These are phyloP conservation scores for Noccaea bulbosa DNA, from an alignment of 345 rosid species.

Conservation along the genomic window DNA sequence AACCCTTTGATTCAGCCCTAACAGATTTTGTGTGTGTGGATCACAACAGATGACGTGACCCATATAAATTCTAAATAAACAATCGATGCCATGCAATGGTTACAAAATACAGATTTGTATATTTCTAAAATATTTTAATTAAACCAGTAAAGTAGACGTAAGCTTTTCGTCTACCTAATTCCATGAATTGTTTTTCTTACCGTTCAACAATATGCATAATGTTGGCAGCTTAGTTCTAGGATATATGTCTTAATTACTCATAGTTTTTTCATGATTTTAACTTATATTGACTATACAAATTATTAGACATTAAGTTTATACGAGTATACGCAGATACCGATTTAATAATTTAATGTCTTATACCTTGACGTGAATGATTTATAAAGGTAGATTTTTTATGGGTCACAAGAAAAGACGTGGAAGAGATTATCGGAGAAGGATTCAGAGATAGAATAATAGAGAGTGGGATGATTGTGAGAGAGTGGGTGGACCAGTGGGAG, in stretches of 20 bases:
- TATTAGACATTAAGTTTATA: neutral
- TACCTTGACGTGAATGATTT: neutral
- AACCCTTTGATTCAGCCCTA: too few species aligned
- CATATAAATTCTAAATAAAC: neutral
- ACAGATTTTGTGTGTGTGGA: too few species aligned
- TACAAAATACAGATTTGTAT: neutral
- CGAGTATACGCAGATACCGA: neutral
- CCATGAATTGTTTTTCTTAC: neutral
- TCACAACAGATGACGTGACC: neutral
- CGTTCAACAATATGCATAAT: neutral
- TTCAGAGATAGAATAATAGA: slow-evolving; percentile 54
- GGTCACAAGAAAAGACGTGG: slow-evolving; percentile 56
- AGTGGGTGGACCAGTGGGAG: slow-evolving; percentile 75
- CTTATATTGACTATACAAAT: slow-evolving; percentile 7
- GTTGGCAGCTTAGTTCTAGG: too few species aligned
- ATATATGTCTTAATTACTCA: too few species aligned
- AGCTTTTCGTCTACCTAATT: neutral
- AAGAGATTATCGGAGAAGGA: slow-evolving; percentile 46
- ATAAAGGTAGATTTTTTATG: slow-evolving; percentile 57
- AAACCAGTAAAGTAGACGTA: neutral
- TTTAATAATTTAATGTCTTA: neutral
- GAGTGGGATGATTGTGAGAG: slow-evolving; percentile 61
- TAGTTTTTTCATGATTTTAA: neutral
- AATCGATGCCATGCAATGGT: neutral
- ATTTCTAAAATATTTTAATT: neutral